A percentile compares a stretch with the other conserved stretches of the same genome.
Evolutionary conservation across 2,329 filamentous ascomycete species (phyloP).

Genomic region (Phyllosticta citrichinensis): DNA sequence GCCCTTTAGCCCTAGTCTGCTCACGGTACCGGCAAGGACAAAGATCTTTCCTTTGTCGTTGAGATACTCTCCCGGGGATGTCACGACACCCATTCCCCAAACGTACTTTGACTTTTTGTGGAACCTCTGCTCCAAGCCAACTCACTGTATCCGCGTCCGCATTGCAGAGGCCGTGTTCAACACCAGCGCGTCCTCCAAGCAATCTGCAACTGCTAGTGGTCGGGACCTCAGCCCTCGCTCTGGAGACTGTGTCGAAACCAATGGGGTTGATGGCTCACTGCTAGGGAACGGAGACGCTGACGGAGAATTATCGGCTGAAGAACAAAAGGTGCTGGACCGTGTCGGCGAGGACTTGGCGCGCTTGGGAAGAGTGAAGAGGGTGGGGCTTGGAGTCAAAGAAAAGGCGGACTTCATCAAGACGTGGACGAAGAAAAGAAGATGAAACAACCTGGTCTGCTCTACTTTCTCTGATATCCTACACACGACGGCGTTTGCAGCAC

Average conservation of each 20-base stretch:
- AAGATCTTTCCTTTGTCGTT: conserved; percentile 87
- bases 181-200: conserved; percentile 6
- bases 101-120: conserved; percentile 67
- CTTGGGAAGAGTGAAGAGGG: conserved; percentile 76
- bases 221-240: conserved; percentile 1
- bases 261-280: background rate
- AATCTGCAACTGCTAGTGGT: background rate
- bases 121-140: conserved; percentile 73
- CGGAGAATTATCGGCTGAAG: conserved; percentile 38
- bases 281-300: conserved; percentile 12
- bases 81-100: conserved; percentile 81
- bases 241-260: background rate
- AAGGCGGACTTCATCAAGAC: conserved; percentile 74
- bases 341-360: conserved; percentile 81
- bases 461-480: background rate
- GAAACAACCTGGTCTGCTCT: background rate
- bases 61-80: conserved; percentile 77
- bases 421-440: conserved; percentile 43
- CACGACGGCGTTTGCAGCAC: background rate
- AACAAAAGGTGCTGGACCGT: conserved; percentile 63
- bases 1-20: conserved; percentile 67
- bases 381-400: conserved; percentile 72
- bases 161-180: conserved; percentile 65
- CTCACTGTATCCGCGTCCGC: conserved; percentile 81
- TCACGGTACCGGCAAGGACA: conserved; percentile 54